These are phyloP conservation scores for Reticulascus tulasneorum DNA, from an alignment of 2,329 filamentous ascomycete genomes.

Conservation along the genomic window DNA sequence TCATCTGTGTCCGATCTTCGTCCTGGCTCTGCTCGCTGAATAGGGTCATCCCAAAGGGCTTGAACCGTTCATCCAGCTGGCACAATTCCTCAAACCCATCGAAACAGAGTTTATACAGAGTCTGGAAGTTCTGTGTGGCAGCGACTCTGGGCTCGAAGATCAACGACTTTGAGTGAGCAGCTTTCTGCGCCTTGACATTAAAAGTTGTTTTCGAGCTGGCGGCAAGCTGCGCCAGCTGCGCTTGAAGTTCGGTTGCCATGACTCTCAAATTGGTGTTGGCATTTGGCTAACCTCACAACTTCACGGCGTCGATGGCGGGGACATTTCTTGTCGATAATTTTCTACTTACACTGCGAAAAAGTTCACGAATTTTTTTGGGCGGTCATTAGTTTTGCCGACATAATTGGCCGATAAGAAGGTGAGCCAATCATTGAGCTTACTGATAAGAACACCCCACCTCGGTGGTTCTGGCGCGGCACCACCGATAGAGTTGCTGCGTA, in stretches of 20 bases:
- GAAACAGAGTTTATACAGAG: conserved; percentile 78
- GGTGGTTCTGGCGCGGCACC: conserved; percentile 6
- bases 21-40: conserved; percentile 93
- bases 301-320: conserved; percentile 15
- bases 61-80: conserved; percentile 75
- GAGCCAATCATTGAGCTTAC: conserved; percentile 11
- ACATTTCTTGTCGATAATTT: conserved; percentile 1
- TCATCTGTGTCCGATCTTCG: conserved; percentile 85
- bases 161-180: conserved; percentile 87
- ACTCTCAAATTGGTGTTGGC: conserved; percentile 9
- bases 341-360: conserved; percentile 18
- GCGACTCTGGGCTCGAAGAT: conserved; percentile 87
- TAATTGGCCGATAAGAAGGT: conserved; percentile 17
- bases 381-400: conserved; percentile 19
- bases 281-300: conserved; percentile 13
- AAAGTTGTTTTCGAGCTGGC: conserved; percentile 85
- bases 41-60: conserved; percentile 68
- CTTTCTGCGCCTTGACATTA: conserved; percentile 88
- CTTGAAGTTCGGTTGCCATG: conserved; percentile 84
- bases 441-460: conserved; percentile 7
- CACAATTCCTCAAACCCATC: conserved; percentile 92
- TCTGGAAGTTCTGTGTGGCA: conserved; percentile 83
- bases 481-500: too few species aligned
- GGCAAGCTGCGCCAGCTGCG: conserved; percentile 90
- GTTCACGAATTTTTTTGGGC: conserved; percentile 20